Conservation (phyloP, 257 asterid genomes). For the Solanum sejunctum region DNA sequence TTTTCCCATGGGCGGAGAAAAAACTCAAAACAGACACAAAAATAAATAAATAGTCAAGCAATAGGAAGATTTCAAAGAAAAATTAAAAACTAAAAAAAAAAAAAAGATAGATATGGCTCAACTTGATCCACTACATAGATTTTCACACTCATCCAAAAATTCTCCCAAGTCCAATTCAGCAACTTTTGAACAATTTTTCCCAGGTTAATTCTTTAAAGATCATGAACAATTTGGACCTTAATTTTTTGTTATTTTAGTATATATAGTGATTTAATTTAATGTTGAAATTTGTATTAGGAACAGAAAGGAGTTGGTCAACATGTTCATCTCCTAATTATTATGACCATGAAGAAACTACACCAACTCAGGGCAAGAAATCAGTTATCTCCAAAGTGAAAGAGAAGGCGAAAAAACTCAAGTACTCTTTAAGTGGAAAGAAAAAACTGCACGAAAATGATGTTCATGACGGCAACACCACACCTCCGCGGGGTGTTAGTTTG, state of each 20-base stretch:
- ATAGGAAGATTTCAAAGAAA: neutral
- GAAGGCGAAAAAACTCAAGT: constrained; percentile 58
- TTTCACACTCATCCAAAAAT: constrained; percentile 12
- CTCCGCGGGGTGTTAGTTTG: constrained; percentile 31
- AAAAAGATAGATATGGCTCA: constrained; percentile 2
- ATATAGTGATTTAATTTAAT: neutral
- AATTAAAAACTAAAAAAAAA: neutral
- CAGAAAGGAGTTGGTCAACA: constrained; percentile 19
- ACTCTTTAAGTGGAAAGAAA: constrained; percentile 45
- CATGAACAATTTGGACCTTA: neutral
- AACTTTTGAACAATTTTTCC: constrained; percentile 50
- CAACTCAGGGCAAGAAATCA: constrained; percentile 34
- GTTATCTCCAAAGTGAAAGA: constrained; percentile 71
- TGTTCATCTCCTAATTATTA: constrained; percentile 21
- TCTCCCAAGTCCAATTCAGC: constrained; percentile 28
- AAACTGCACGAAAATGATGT: constrained; percentile 24
- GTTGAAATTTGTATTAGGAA: constrained; percentile 12
- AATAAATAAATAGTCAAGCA: neutral
- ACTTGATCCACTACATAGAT: neutral
- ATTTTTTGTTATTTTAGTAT: neutral
- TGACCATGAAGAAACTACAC: constrained; percentile 36
- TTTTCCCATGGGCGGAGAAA: neutral
- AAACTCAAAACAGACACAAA: neutral
- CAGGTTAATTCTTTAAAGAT: constrained; percentile 25
- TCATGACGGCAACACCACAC: constrained; percentile 13